phyloP scores from a whole-genome alignment of 164 flowering plant species.

The Warburgia ugandensis region DNA sequence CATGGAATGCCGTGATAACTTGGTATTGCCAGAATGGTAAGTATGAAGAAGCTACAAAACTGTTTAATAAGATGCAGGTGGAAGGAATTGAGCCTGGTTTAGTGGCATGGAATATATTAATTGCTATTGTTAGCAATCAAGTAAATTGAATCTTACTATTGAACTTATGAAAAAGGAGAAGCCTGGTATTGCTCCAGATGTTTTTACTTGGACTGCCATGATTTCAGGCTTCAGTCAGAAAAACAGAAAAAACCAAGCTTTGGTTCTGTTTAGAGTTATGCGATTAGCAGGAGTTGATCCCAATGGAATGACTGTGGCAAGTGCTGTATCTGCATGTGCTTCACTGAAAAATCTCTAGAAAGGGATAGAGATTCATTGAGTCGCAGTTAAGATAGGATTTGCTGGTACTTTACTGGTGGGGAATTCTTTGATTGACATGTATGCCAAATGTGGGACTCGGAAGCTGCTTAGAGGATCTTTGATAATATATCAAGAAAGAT shows the following conservation, averaged over 20 bases:
- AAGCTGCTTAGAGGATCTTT: conserved; percentile 18
- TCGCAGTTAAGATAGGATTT: conserved; percentile 17
- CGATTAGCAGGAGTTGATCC: conserved; percentile 18
- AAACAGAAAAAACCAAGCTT: conserved; percentile 18
- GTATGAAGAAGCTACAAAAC: conserved; percentile 13
- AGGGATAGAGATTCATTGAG: conserved; percentile 21
- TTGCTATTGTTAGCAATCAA: conserved; percentile 17
- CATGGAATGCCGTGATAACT: conserved; percentile 29
- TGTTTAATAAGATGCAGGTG: conserved; percentile 20
- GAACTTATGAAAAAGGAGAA: conserved; percentile 22
- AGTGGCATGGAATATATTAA: conserved; percentile 26
- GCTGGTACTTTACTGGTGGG: conserved; percentile 17
- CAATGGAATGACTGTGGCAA: conserved; percentile 23
- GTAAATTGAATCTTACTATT: conserved; percentile 22
- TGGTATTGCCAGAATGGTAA: conserved; percentile 16
- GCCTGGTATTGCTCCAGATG: conserved; percentile 20
- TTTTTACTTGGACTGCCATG: conserved; percentile 28
- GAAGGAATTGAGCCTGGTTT: conserved; percentile 22
- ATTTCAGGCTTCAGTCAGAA: conserved; percentile 28
- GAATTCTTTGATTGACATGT: conserved; percentile 24
- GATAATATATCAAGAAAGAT: conserved; percentile 17
- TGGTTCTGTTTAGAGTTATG: conserved; percentile 24
- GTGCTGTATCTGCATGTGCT: conserved; percentile 23
- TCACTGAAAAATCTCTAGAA: conserved; percentile 15
- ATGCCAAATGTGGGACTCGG: conserved; percentile 24